Evolutionary conservation across 176 grass and related monocot species (phyloP), one percentile per base, ranked within the genome.

Genomic region (Cenchrus fungigraminus): DNA sequence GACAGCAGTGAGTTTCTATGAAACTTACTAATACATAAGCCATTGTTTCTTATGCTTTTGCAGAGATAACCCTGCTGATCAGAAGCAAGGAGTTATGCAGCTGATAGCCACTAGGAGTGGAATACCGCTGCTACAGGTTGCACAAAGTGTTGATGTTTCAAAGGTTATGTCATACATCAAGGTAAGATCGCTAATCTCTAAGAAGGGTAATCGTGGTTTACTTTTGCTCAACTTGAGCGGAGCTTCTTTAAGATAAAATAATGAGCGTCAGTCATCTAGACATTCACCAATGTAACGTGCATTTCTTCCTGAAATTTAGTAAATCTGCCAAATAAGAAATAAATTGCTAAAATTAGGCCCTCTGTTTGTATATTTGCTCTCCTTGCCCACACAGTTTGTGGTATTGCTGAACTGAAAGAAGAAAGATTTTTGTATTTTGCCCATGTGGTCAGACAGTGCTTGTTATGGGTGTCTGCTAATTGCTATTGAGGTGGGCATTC

Each of bases 81-180:
- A 82, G 32, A 91, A 79, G 65, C 82, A 85, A 82, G 82, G 82
- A 73, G 68, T 54, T 74, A 52, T 74, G 54, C 70, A 32, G 50
- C 47, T 65, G 17, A 28, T 12, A 73, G 19, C 17, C 31, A 50
- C 50, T 51, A 85, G 76, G 53, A 56, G 16, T 53, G 73, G 82
- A 78, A n/a, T 60, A 4, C 37, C 49, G 44, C 12, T 57, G 17
- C 8, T 71, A 22, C 78, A 82, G 20, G 58, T 73, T 69, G 32
- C 43, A 31, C 64, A 29, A 57, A 87, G 50, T 82, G 51, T 62
- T 56, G 90, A 85, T 78, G 69, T 70, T 78, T 73, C 73, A 62
- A 88, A 85, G 69, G 88, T 67, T 62, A 85, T 91, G 90, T 91
- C 90, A 78, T 91, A 85, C 58, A 91, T 91, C 37, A 84, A 88